phyloP scores from a whole-genome alignment of 441 rosid species.

The Omphalea diandra region DNA sequence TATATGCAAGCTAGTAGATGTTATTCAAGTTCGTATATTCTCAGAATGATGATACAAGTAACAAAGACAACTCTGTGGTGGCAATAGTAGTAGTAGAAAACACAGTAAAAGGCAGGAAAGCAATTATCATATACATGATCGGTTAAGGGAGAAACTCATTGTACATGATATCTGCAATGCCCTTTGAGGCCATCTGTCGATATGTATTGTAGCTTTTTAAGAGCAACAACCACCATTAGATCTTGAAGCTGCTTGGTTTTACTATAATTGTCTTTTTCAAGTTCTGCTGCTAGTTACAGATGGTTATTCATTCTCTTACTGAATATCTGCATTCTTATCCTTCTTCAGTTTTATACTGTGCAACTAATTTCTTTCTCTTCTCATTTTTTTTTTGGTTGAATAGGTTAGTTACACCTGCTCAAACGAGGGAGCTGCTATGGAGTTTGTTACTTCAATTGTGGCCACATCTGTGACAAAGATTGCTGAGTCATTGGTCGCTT shows the following conservation, averaged over 20 bases:
- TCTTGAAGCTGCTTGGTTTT: slow-evolving; percentile 31
- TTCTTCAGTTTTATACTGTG: too few relatives aligned
- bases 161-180: slow-evolving; percentile 19
- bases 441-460: too few relatives aligned
- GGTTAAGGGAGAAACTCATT: slow-evolving; percentile 18
- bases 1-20: slow-evolving; percentile 35
- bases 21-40: slow-evolving; percentile 27
- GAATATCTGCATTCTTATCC: too few relatives aligned
- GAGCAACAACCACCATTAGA: slow-evolving; percentile 46
- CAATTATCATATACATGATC: slow-evolving; percentile 39
- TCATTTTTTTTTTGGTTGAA: too few relatives aligned
- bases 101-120: slow-evolving; percentile 24
- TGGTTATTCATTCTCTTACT: too few relatives aligned
- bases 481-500: too few relatives aligned
- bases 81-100: slow-evolving; percentile 14
- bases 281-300: too few relatives aligned
- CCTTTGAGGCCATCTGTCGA: slow-evolving; percentile 10
- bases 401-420: too few relatives aligned
- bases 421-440: too few relatives aligned
- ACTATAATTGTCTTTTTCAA: slow-evolving; percentile 69
- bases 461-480: too few relatives aligned
- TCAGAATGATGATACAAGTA: slow-evolving; percentile 23
- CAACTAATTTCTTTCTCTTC: too few relatives aligned
- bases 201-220: slow-evolving; percentile 15
- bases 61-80: too few relatives aligned